Evolutionary conservation across 1,139 yeast species (phyloP).

Genomic region (Candida tetrigidarum): DNA sequence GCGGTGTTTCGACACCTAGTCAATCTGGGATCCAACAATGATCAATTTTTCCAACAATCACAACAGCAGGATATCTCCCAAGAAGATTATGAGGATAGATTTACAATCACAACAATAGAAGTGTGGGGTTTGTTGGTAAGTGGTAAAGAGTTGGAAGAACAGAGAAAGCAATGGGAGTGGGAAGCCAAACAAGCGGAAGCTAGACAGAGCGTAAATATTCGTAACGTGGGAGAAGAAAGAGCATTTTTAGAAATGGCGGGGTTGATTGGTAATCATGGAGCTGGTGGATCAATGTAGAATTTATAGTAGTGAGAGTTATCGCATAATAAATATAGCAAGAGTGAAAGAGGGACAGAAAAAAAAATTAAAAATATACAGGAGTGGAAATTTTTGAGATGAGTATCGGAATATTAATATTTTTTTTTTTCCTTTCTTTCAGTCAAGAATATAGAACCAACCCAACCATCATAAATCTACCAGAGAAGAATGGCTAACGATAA

Average conservation of each 20-base stretch:
- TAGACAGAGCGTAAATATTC: conserved; percentile 69
- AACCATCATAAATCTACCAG: too few species aligned
- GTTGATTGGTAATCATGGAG: conserved; percentile 69
- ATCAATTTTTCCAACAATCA: conserved; percentile 34
- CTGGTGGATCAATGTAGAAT: conserved; percentile 33
- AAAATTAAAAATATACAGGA: background rate
- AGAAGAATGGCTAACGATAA: conserved; percentile 29
- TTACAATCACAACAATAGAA: conserved; percentile 75
- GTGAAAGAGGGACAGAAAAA: background rate
- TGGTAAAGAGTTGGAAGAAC: conserved; percentile 74
- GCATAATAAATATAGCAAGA: too few species aligned
- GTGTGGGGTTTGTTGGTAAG: conserved; percentile 93
- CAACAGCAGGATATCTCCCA: conserved; percentile 20
- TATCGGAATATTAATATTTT: background rate
- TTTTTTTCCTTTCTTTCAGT: background rate
- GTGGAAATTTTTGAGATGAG: background rate
- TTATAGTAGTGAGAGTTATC: background rate
- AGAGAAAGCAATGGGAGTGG: conserved; percentile 85
- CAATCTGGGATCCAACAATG: conserved; percentile 30
- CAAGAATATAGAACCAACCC: background rate
- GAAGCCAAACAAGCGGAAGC: conserved; percentile 85
- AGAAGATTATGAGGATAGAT: conserved; percentile 68
- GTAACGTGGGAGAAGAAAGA: conserved; percentile 75
- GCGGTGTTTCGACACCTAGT: conserved; percentile 75
- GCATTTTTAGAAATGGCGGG: conserved; percentile 94